A percentile compares a stretch with the other conserved stretches of the same genome.
Conservation (phyloP, 202 grass and related monocot genomes). For the Panicum virgatum region DNA sequence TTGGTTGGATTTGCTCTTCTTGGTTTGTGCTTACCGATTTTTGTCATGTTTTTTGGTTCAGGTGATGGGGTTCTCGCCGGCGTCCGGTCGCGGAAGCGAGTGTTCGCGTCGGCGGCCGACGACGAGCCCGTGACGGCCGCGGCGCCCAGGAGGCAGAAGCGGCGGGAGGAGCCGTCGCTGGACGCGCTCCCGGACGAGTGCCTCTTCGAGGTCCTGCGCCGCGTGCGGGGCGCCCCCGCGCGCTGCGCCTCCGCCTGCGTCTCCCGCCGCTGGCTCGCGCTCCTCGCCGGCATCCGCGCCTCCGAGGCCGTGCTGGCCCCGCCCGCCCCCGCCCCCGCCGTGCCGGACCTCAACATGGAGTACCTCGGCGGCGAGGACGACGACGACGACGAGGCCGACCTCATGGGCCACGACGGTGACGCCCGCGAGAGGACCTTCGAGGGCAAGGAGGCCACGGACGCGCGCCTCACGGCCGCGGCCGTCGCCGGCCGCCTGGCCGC, state of each 20-base stretch:
- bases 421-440: constrained; percentile 59
- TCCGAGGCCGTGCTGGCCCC: constrained; percentile 50
- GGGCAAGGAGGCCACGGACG: constrained; percentile 66
- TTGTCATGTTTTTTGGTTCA: background rate
- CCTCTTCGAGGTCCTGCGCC: constrained; percentile 95
- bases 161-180: constrained; percentile 47
- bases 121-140: constrained; percentile 16
- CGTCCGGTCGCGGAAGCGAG: constrained; percentile 62
- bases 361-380: constrained; percentile 35
- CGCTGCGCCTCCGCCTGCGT: constrained; percentile 74
- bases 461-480: constrained; percentile 62
- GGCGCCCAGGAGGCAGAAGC: constrained; percentile 45
- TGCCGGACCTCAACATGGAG: constrained; percentile 78
- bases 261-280: constrained; percentile 78
- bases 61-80: constrained; percentile 39
- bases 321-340: constrained; percentile 25
- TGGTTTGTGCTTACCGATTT: background rate
- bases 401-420: constrained; percentile 35
- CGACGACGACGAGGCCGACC: constrained; percentile 41
- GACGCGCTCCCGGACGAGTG: constrained; percentile 88
- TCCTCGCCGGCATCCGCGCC: constrained; percentile 68
- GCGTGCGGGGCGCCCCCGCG: constrained; percentile 55
- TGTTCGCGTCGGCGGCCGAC: constrained; percentile 33
- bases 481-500: constrained; percentile 61
- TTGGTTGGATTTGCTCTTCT: background rate